phyloP scores from a whole-genome alignment of 2,329 filamentous ascomycete genomes.

The Monilinia laxa region DNA sequence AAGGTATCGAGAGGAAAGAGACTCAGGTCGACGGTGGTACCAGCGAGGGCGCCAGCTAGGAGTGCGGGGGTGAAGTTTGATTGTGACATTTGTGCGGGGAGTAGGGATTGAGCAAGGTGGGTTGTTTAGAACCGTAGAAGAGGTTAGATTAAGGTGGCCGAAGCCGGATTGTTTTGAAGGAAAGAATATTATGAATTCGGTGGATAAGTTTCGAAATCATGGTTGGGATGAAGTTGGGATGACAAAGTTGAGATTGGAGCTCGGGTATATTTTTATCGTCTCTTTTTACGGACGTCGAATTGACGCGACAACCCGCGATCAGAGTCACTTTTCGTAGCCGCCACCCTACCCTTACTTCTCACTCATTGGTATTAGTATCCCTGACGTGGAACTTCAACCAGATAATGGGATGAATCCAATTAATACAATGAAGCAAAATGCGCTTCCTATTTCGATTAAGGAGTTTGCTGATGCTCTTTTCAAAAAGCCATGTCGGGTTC shows the following conservation, averaged over 20 bases:
- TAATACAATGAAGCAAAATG: conserved; percentile 19
- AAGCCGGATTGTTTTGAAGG: conserved; percentile 9
- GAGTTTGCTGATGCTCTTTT: conserved; percentile 31
- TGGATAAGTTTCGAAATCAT: conserved; percentile 5
- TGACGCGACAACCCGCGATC: conserved; percentile 1
- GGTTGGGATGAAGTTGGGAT: conserved; percentile 12
- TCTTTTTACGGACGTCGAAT: background rate
- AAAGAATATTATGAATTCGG: conserved; percentile 3
- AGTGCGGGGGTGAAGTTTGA: conserved; percentile 60
- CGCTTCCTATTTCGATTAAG: conserved; percentile 24
- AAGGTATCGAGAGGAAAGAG: conserved; percentile 98
- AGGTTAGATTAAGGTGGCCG: conserved; percentile 12
- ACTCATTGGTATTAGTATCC: background rate
- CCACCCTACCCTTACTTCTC: background rate
- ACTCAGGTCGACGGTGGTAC: conserved; percentile 93
- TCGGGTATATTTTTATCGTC: conserved; percentile 17
- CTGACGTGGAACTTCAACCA: background rate
- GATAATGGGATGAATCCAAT: conserved; percentile 18
- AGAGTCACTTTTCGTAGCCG: background rate
- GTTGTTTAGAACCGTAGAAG: background rate
- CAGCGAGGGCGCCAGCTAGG: conserved; percentile 83
- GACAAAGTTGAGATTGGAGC: conserved; percentile 23
- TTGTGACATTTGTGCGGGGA: conserved; percentile 32
- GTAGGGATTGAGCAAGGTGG: conserved; percentile 15
- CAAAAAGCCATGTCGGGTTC: conserved; percentile 23